Evolutionary conservation across 768 basidiomycete species (phyloP).

Genomic region (Pleurotus cornucopiae): DNA sequence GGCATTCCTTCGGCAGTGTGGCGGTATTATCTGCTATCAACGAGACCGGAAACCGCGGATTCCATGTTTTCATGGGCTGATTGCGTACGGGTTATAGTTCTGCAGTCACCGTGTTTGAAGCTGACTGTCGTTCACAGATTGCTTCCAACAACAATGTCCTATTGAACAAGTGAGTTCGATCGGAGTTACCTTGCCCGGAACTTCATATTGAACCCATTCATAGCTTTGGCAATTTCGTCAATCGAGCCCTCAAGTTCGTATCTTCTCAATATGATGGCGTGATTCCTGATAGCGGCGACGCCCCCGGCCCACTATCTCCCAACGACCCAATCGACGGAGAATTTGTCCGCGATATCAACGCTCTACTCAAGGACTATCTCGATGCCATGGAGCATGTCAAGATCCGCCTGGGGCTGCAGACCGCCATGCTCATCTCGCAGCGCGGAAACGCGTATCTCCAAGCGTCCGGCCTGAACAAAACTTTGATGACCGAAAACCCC

Average conservation of each 20-base stretch:
- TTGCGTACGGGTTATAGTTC: conserved; percentile 52
- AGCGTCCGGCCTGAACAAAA: conserved; percentile 85
- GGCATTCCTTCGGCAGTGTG: conserved; percentile 93
- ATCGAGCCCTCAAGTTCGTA: conserved; percentile 90
- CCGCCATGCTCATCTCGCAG: conserved; percentile 84
- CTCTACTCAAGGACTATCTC: conserved; percentile 72
- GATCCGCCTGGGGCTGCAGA: conserved; percentile 82
- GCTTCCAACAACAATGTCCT: conserved; percentile 90
- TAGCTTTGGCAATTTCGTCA: conserved; percentile 97
- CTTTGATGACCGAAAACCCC: conserved; percentile 77
- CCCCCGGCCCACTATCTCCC: conserved; percentile 63
- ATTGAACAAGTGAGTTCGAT: conserved; percentile 73
- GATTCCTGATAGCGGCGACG: conserved; percentile 76
- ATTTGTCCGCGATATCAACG: conserved; percentile 80
- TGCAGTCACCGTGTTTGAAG: not conserved
- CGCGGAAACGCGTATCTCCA: conserved; percentile 95
- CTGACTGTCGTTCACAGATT: conserved; percentile 45
- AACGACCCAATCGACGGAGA: conserved; percentile 64
- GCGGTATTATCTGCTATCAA: conserved; percentile 93
- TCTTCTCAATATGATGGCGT: conserved; percentile 77
- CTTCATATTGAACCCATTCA: not conserved
- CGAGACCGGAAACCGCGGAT: conserved; percentile 90
- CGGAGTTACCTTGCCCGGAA: not conserved
- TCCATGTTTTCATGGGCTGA: conserved; percentile 97
- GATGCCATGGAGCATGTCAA: conserved; percentile 91